Conservation (phyloP, 1,284 basidiomycete species). For the Ceraceosorus guamensis region DNA sequence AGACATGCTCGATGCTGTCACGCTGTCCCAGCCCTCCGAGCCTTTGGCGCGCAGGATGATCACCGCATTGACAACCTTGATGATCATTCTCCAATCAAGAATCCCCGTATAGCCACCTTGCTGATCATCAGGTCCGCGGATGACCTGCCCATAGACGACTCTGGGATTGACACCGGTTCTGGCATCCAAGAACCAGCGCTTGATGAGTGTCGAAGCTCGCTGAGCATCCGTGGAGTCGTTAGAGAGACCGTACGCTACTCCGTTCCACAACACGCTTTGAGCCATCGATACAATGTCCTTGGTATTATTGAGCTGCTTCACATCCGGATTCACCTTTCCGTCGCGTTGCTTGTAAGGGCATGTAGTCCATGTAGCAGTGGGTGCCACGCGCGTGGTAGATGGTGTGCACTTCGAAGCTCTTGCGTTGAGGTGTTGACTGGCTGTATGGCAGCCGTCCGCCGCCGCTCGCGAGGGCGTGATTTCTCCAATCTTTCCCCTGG, state of each 20-base stretch:
- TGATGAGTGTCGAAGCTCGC: slow-evolving; percentile 50
- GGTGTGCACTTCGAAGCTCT: slow-evolving; percentile 6
- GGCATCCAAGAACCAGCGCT: slow-evolving; percentile 59
- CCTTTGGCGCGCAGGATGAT: slow-evolving; percentile 56
- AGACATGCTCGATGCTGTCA: slow-evolving; percentile 54
- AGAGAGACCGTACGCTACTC: slow-evolving; percentile 56
- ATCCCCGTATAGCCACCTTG: slow-evolving; percentile 54
- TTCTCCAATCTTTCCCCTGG: background rate
- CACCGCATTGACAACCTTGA: slow-evolving; percentile 59
- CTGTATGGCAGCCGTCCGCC: background rate
- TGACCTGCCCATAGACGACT: slow-evolving; percentile 61
- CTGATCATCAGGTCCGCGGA: slow-evolving; percentile 60
- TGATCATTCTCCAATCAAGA: slow-evolving; percentile 60
- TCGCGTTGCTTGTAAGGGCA: slow-evolving; percentile 59
- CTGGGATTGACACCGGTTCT: slow-evolving; percentile 63
- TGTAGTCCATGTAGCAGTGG: slow-evolving; percentile 52
- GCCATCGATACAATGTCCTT: slow-evolving; percentile 56
- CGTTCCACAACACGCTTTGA: slow-evolving; percentile 60
- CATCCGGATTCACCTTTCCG: slow-evolving; percentile 63
- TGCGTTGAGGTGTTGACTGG: background rate
- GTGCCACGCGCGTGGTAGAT: slow-evolving; percentile 3
- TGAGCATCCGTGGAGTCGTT: slow-evolving; percentile 40
- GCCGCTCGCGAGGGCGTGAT: background rate
- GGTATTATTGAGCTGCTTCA: slow-evolving; percentile 56
- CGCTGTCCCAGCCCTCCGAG: slow-evolving; percentile 57